Conservation (phyloP, 2,329 filamentous ascomycete species). For the Fusarium torulosum region DNA sequence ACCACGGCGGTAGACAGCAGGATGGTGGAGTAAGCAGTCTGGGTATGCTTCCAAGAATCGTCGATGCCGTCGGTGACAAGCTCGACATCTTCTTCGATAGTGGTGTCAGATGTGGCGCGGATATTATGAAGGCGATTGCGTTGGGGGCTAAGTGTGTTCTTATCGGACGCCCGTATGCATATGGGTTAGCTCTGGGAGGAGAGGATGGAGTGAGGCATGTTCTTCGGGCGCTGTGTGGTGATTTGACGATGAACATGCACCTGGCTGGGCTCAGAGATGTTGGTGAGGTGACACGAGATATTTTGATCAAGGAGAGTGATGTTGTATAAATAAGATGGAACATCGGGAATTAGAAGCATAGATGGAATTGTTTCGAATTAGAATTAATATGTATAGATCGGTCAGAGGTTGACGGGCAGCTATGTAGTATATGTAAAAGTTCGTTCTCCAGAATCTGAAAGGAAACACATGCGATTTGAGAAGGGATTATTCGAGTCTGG, state of each 20-base stretch:
- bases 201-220: constrained; percentile 27
- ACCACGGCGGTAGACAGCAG: constrained; percentile 31
- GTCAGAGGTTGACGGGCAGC: too few relatives aligned
- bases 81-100: constrained; percentile 23
- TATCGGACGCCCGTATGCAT: constrained; percentile 19
- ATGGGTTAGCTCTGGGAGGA: constrained; percentile 2
- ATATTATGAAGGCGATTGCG: constrained; percentile 24
- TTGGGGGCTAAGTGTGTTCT: constrained; percentile 19
- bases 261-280: constrained; percentile 29
- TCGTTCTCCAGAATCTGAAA: neutral
- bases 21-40: constrained; percentile 33
- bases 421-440: too few relatives aligned
- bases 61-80: constrained; percentile 5
- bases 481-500: too few relatives aligned
- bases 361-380: too few relatives aligned
- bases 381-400: too few relatives aligned
- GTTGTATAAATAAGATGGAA: neutral
- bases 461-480: neutral
- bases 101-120: constrained; percentile 18
- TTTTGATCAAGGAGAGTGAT: constrained; percentile 13
- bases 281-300: constrained; percentile 16
- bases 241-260: constrained; percentile 37
- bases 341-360: too few relatives aligned
- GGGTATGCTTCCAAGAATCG: constrained; percentile 29
- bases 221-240: constrained; percentile 23